Conservation (phyloP, 495 filamentous ascomycete species). For the Lasiosphaeria hispida region DNA sequence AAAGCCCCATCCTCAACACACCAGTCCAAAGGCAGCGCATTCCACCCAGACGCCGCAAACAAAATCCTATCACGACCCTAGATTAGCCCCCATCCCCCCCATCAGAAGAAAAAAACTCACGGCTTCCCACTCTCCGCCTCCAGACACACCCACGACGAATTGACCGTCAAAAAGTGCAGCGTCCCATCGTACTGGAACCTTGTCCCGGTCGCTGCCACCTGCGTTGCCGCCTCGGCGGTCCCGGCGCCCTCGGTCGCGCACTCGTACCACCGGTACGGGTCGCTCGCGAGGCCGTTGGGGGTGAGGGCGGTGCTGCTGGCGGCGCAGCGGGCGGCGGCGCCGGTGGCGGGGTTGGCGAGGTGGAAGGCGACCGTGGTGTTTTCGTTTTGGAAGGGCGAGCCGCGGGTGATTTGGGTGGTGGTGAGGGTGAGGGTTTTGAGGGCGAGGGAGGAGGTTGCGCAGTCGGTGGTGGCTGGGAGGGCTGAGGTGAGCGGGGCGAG, state of each 20-base stretch:
- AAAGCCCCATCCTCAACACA: too few relatives aligned
- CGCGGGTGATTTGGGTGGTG: not conserved
- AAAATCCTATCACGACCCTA: too few relatives aligned
- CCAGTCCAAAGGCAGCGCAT: too few relatives aligned
- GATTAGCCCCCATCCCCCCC: too few relatives aligned
- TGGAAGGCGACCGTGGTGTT: slow-evolving; percentile 6
- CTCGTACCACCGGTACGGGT: slow-evolving; percentile 17
- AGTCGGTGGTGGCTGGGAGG: not conserved
- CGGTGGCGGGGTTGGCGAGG: not conserved
- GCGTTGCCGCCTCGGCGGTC: not conserved
- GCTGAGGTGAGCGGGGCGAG: not conserved
- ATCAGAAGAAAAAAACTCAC: not conserved
- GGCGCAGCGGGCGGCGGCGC: slow-evolving; percentile 1
- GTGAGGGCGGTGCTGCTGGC: slow-evolving; percentile 7
- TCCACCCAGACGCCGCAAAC: too few relatives aligned
- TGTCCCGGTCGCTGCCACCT: too few relatives aligned
- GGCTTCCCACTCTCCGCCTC: not conserved
- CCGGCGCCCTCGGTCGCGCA: not conserved
- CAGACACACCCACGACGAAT: slow-evolving; percentile 31
- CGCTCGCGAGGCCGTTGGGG: slow-evolving; percentile 5
- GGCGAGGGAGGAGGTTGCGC: slow-evolving; percentile 1
- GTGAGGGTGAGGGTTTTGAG: slow-evolving; percentile 10
- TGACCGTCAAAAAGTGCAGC: slow-evolving; percentile 38
- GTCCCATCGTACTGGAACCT: slow-evolving; percentile 15
- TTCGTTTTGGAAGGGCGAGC: slow-evolving; percentile 8